Base-by-base conservation (phyloP, 768 basidiomycete species). In the Tulasnella sp. region DNA sequence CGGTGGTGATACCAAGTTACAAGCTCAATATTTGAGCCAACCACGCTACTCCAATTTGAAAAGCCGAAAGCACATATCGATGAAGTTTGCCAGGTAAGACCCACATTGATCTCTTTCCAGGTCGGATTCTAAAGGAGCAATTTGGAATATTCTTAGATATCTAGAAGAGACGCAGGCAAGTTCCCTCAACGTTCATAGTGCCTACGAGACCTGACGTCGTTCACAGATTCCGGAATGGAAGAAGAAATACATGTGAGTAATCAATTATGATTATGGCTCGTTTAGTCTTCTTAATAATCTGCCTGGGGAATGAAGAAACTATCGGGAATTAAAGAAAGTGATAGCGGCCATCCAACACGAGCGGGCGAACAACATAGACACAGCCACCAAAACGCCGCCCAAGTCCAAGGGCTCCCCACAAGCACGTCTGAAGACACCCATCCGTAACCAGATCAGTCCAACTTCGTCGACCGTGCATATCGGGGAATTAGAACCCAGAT, bases 211-310 rank as follows among this genome's bases (percentile, higher is more conserved):
- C n/a, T n/a, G n/a, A n/a, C n/a, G n/a, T n/a, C n/a, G n/a, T n/a
- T n/a, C n/a, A n/a, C 49, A 88, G 87, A 81, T 78, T 29, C 81
- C 85, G 1, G 87, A 88, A 71, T 89, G 84, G 84, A 81, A 81
- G 64, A 79, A 74, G 64, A 82, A 80, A 1, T 84, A 86, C 67
- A 83, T 85, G 83, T 80, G 60, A 38, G 74, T 69, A n/a, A 23
- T 42, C n/a, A n/a, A n/a, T n/a, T n/a, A n/a, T n/a, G n/a, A n/a
- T n/a, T n/a, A n/a, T n/a, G n/a, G n/a, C n/a, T n/a, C n/a, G n/a
- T n/a, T n/a, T n/a, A n/a, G n/a, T n/a, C n/a, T n/a, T n/a, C n/a
- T n/a, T n/a, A n/a, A n/a, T n/a, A n/a, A n/a, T n/a, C n/a, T n/a
- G n/a, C n/a, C n/a, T n/a, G n/a, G n/a, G n/a, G n/a, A n/a, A n/a